A percentile compares a stretch with the other conserved stretches of the same genome.
phyloP scores from a whole-genome alignment of 2,329 filamentous ascomycete genomes.

The Coniochaeta ligniaria region DNA sequence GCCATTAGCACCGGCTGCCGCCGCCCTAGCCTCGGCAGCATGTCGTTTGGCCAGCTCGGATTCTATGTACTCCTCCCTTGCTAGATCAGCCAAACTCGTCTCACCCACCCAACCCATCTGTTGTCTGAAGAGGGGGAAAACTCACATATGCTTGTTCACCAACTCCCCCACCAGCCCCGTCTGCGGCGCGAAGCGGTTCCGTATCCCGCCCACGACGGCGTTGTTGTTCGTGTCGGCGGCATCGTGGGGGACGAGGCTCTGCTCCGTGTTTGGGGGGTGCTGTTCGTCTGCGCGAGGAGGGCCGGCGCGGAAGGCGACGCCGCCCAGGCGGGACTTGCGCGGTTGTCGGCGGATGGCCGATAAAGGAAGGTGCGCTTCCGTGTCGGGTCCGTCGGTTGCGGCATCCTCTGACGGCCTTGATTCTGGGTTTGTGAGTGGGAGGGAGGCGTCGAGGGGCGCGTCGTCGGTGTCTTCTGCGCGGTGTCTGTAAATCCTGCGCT shows the following conservation, averaged over 20 bases:
- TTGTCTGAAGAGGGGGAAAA: conserved; percentile 15
- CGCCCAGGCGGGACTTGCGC: conserved; percentile 40
- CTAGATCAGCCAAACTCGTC: conserved; percentile 56
- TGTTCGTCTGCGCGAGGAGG: conserved; percentile 14
- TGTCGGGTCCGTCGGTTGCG: conserved; percentile 4
- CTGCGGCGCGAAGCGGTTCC: conserved; percentile 61
- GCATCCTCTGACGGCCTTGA: background rate
- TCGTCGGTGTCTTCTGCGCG: conserved; percentile 28
- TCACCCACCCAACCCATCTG: background rate
- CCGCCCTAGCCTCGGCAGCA: conserved; percentile 30
- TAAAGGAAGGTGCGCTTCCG: conserved; percentile 3
- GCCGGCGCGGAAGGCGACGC: conserved; percentile 47
- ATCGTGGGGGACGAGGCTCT: conserved; percentile 26
- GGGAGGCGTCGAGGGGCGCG: conserved; percentile 2
- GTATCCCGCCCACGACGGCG: conserved; percentile 23
- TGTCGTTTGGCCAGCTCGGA: conserved; percentile 60
- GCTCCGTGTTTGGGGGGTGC: conserved; percentile 20
- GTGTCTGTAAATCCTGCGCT: conserved; percentile 52
- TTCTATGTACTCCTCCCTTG: conserved; percentile 82
- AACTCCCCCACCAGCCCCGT: conserved; percentile 60
- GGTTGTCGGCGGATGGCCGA: conserved; percentile 34
- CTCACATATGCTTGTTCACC: conserved; percentile 75
- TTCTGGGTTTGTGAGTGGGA: background rate
- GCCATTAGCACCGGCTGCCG: background rate
- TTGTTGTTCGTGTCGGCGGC: conserved; percentile 20